Evolutionary conservation across 345 rosid genomes (phyloP).

Genomic region (Corymbia maculata): DNA sequence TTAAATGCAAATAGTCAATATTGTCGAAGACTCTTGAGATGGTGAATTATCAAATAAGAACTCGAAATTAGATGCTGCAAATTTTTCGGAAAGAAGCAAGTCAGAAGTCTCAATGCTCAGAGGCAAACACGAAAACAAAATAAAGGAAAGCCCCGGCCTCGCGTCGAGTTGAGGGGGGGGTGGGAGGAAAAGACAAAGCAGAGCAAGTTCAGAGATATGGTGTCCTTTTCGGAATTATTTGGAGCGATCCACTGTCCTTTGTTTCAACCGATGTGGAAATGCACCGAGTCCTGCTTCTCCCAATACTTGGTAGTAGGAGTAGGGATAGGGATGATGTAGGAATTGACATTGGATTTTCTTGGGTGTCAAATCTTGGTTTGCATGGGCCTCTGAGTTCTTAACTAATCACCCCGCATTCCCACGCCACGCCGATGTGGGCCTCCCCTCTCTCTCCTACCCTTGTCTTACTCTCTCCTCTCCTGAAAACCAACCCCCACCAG

Average conservation of each 20-base stretch:
- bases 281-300: slow-evolving; percentile 5
- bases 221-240: not conserved
- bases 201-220: not conserved
- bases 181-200: not conserved
- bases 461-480: not conserved
- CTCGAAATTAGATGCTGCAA: not conserved
- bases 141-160: not conserved
- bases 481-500: slow-evolving; percentile 2
- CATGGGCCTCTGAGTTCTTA: slow-evolving; percentile 24
- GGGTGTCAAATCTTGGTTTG: slow-evolving; percentile 19
- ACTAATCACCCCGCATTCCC: slow-evolving; percentile 14
- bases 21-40: not conserved
- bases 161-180: not conserved
- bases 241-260: not conserved
- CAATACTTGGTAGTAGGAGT: not conserved
- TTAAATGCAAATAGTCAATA: not conserved
- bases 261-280: slow-evolving; percentile 17
- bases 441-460: not conserved
- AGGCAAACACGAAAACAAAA: not conserved
- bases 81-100: not conserved
- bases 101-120: not conserved
- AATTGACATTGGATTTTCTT: slow-evolving; percentile 26
- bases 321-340: slow-evolving; percentile 9
- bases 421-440: slow-evolving; percentile 15
- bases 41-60: not conserved